Evolutionary conservation across 129 eudicot species (phyloP).

Genomic region (Dittrichia graveolens): DNA sequence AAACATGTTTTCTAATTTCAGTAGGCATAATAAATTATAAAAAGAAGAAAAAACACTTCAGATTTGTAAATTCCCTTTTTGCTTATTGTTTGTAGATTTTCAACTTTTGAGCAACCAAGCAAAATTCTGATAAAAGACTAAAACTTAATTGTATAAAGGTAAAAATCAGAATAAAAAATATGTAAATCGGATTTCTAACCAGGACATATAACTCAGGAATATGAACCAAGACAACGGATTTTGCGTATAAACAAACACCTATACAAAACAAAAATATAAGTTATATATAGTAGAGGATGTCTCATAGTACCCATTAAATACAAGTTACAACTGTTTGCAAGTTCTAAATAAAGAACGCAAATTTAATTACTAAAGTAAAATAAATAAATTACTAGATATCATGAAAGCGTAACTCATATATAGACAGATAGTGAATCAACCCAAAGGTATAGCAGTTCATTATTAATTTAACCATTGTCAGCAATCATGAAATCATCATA

Average conservation of each 20-base stretch:
- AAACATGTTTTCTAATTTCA: too few species aligned
- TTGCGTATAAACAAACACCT: constrained; percentile 19
- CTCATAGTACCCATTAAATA: not conserved
- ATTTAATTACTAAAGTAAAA: constrained; percentile 35
- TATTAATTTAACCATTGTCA: constrained; percentile 81
- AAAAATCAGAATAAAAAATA: too few species aligned
- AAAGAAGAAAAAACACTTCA: too few species aligned
- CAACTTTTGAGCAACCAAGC: too few species aligned
- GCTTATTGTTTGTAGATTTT: too few species aligned
- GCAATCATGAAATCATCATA: constrained; percentile 85
- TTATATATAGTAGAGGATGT: constrained; percentile 7
- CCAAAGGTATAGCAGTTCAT: constrained; percentile 82
- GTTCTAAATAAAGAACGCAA: constrained; percentile 34
- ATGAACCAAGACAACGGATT: constrained; percentile 12
- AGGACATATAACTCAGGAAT: constrained; percentile 10
- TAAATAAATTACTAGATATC: constrained; percentile 37
- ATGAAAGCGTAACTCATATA: constrained; percentile 50
- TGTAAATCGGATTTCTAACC: not conserved
- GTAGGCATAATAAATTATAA: too few species aligned
- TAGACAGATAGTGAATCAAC: constrained; percentile 77
- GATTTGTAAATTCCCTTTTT: too few species aligned
- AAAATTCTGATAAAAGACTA: too few species aligned
- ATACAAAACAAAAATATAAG: constrained; percentile 22
- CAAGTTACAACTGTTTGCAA: constrained; percentile 27
- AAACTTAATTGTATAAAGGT: too few species aligned